These are phyloP conservation scores for Dentipellis sp. DNA, from an alignment of 768 basidiomycete species.

Conservation along the genomic window DNA sequence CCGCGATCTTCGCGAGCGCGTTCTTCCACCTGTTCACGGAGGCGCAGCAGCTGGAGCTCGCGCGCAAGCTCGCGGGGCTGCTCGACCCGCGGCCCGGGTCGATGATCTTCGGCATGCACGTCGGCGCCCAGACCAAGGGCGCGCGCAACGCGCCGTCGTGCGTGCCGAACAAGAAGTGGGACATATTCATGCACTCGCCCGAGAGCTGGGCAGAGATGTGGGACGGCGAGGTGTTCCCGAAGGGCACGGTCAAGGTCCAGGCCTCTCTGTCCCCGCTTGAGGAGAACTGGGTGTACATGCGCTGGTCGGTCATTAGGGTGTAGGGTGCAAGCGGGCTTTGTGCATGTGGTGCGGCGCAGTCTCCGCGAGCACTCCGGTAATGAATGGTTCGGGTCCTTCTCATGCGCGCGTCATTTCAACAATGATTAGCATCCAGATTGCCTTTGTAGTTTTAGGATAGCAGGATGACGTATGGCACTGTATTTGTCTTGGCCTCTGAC, in stretches of 20 bases:
- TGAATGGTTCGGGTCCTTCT: too few species aligned
- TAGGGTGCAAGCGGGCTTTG: too few species aligned
- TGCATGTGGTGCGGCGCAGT: too few species aligned
- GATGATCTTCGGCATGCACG: conserved; percentile 31
- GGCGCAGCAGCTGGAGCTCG: conserved; percentile 31
- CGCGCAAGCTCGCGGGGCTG: conserved; percentile 30
- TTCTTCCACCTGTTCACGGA: conserved; percentile 41
- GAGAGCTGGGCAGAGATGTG: conserved; percentile 29
- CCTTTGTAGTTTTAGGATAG: too few species aligned
- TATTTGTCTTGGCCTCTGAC: too few species aligned
- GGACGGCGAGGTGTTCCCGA: conserved; percentile 19
- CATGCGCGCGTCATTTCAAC: too few species aligned
- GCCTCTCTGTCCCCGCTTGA: neutral
- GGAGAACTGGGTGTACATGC: neutral
- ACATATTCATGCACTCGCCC: conserved; percentile 25
- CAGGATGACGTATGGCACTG: too few species aligned
- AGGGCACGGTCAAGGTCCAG: conserved; percentile 4
- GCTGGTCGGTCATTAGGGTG: too few species aligned
- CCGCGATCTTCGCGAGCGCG: conserved; percentile 37
- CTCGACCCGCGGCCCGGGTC: conserved; percentile 35
- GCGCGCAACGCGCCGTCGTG: neutral
- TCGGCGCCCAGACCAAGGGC: neutral
- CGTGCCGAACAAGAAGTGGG: too few species aligned
- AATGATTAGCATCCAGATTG: too few species aligned
- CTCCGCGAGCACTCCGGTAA: too few species aligned